Conservation (phyloP, 768 basidiomycete genomes). For the Mrakia hoshinonis region DNA sequence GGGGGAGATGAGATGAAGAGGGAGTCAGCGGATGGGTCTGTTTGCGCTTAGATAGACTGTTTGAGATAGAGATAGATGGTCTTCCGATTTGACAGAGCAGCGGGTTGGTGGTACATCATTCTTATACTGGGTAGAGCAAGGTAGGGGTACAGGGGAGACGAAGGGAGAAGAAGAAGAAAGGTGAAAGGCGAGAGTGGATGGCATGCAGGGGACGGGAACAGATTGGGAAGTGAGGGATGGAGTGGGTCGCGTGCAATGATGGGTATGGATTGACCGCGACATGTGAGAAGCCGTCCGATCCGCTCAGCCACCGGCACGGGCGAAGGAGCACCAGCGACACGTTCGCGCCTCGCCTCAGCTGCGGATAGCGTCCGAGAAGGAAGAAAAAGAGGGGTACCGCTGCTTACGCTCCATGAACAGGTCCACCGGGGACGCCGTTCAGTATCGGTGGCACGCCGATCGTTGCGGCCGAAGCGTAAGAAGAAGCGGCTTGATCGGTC, state of each 20-base stretch:
- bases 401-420: not conserved
- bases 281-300: too few relatives aligned
- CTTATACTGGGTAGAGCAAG: not conserved
- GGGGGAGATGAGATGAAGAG: too few relatives aligned
- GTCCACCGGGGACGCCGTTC: not conserved
- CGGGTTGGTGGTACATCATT: constrained; percentile 36
- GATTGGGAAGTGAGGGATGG: not conserved
- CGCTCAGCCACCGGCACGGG: too few relatives aligned
- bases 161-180: not conserved
- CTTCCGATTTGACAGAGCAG: not conserved
- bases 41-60: not conserved
- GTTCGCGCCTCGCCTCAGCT: too few relatives aligned
- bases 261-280: too few relatives aligned
- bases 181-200: not conserved
- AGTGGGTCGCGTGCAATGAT: not conserved
- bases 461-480: constrained; percentile 13
- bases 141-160: not conserved
- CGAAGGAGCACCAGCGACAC: too few relatives aligned
- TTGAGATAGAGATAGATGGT: not conserved
- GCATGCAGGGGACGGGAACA: not conserved
- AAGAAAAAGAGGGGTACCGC: not conserved
- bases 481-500: constrained; percentile 8
- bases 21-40: too few relatives aligned
- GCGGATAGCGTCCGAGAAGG: too few relatives aligned
- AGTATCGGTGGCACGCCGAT: constrained; percentile 27